A percentile compares a stretch with the other conserved stretches of the same genome.
Evolutionary conservation across 495 filamentous ascomycete genomes (phyloP).

Genomic region (Collariella sp.): DNA sequence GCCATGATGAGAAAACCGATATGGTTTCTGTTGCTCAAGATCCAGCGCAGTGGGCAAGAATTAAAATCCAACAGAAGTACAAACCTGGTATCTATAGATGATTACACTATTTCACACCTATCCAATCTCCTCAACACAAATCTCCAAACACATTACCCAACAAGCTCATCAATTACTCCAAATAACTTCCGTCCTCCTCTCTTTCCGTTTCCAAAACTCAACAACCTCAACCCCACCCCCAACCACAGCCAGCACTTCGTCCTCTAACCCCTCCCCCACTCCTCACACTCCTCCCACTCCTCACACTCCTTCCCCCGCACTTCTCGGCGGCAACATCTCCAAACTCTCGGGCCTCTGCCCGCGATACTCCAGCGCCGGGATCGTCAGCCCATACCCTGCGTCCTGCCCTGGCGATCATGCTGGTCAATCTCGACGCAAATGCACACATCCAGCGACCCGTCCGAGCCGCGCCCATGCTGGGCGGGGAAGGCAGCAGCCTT

Average conservation of each 20-base stretch:
- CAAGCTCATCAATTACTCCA: no score
- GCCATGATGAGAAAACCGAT: no score
- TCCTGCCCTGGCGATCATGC: constrained; percentile 51
- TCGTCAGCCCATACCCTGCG: constrained; percentile 63
- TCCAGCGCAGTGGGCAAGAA: no score
- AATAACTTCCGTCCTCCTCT: neutral
- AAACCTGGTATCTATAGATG: no score
- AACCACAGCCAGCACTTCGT: neutral
- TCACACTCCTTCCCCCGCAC: constrained; percentile 1
- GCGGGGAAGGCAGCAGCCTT: constrained; percentile 45
- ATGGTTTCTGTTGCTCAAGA: no score
- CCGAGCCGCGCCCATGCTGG: constrained; percentile 44
- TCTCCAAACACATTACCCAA: no score
- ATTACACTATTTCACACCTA: no score
- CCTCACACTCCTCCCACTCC: neutral
- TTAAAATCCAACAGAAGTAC: no score
- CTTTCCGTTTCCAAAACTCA: neutral
- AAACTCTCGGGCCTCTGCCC: constrained; percentile 6
- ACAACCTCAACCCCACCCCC: neutral
- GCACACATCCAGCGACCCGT: constrained; percentile 58
- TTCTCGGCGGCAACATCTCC: constrained; percentile 9
- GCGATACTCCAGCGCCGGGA: constrained; percentile 38
- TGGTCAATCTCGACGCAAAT: constrained; percentile 65
- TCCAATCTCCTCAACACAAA: no score
- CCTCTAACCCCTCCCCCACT: neutral